Evolutionary conservation across 345 rosid species (phyloP), one percentile per base, ranked within the genome.

Genomic region (Passiflora organensis): DNA sequence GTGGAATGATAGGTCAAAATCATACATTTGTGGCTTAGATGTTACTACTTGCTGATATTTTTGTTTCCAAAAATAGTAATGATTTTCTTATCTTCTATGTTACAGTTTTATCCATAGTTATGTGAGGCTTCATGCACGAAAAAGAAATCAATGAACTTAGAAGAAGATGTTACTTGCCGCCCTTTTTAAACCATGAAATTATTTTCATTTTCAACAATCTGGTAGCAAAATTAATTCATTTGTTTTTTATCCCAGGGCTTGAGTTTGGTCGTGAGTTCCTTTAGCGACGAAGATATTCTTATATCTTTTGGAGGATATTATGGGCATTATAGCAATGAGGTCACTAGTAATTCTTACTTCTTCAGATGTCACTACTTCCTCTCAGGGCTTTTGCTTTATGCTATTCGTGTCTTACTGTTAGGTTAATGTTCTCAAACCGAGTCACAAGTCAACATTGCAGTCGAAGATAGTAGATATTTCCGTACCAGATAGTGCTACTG

Each of bases 241-340:
- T 48, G 59, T 68, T 51, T 65, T 46, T 53, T 47, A 54, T 47
- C 59, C 52, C 75, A 85, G 99, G 99, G 99, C 42, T 75, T 89
- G 73, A 94, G 89, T 82, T 77, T 94, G 78, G 93, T 76, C 22
- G 85, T 89, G 23, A 82, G 93, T 68, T 79, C 96, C 58, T 77
- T 70, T 51, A 76, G 57, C 56, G 95, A 96, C 23, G 96, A 89
- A 72, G 96, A 94, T 78, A 72, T 89, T 51, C 76, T 89, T n/a
- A 71, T 89, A 56, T 78, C 96, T 48, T 94, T 89, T 72, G 99
- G 99, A 61, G 99, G 97, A 64, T 94, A 94, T 64, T 83, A 94
- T 71, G 99, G 99, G 20, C 99, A 73, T 55, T 94, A 85, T 68
- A 94, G 80, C 82, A 89, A 68, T 60, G 97, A 87, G 86, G 99